A percentile compares a stretch with the other conserved stretches of the same genome.
These are phyloP conservation scores for Aspergillus ustus DNA, from an alignment of 2,329 filamentous ascomycete genomes.

Conservation along the genomic window DNA sequence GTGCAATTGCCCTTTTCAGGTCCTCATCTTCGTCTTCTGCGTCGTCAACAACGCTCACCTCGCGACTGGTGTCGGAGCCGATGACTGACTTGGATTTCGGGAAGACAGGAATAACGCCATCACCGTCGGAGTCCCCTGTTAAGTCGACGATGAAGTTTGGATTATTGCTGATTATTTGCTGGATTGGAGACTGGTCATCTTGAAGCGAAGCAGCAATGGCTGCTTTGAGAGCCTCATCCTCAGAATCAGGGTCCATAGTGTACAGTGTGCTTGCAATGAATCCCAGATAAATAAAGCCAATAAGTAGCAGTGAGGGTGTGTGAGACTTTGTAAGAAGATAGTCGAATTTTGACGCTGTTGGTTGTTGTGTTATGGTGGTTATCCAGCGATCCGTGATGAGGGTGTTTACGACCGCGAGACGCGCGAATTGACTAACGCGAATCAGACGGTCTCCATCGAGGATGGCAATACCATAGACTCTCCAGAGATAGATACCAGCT, in stretches of 20 bases:
- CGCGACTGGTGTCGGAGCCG: conserved; percentile 7
- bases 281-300: background rate
- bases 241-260: conserved; percentile 16
- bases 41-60: conserved; percentile 13
- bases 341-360: background rate
- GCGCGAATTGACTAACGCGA: background rate
- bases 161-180: background rate
- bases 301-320: background rate
- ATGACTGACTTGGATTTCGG: conserved; percentile 12
- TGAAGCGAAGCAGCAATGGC: conserved; percentile 29
- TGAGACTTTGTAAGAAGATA: background rate
- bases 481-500: background rate
- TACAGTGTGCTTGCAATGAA: background rate
- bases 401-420: background rate
- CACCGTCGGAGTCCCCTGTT: conserved; percentile 27
- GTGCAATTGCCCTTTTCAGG: conserved; percentile 39
- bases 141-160: conserved; percentile 36
- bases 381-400: background rate
- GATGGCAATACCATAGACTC: background rate
- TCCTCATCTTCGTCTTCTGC: conserved; percentile 38
- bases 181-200: conserved; percentile 15
- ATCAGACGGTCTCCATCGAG: background rate
- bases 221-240: conserved; percentile 24
- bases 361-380: background rate
- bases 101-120: background rate